Evolutionary conservation across 1,284 basidiomycete species (phyloP).

Genomic region (Moniliophthora roreri): DNA sequence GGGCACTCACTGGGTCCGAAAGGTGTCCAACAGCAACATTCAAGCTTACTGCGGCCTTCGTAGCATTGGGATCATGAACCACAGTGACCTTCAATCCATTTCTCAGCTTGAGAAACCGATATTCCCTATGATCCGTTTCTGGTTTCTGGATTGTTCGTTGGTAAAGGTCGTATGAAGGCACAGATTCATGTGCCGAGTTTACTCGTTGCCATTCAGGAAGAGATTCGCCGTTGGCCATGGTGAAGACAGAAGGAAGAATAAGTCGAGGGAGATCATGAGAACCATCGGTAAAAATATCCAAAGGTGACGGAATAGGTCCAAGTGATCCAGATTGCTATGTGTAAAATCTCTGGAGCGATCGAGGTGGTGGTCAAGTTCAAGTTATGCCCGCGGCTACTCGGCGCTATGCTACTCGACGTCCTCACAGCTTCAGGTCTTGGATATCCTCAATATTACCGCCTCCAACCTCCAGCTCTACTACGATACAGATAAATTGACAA

Average conservation of each 20-base stretch:
- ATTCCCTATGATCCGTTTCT: conserved; percentile 40
- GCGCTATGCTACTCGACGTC: no score
- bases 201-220: neutral
- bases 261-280: no score
- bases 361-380: no score
- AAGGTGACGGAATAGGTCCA: no score
- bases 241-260: neutral
- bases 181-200: neutral
- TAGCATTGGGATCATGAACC: conserved; percentile 58
- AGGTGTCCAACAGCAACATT: conserved; percentile 66
- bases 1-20: conserved; percentile 44
- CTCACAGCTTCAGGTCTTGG: no score
- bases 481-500: no score
- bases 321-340: no score
- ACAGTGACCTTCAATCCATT: conserved; percentile 64
- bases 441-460: no score
- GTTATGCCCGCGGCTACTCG: no score
- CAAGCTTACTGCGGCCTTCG: conserved; percentile 67
- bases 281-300: no score
- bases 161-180: conserved; percentile 17
- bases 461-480: no score
- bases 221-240: neutral
- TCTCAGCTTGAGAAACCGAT: conserved; percentile 54
- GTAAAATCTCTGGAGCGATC: no score
- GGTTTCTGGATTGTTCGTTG: conserved; percentile 43